These are phyloP conservation scores for Skeletonema costatum DNA, from an alignment of 108 stramenopile species.

Conservation along the genomic window DNA sequence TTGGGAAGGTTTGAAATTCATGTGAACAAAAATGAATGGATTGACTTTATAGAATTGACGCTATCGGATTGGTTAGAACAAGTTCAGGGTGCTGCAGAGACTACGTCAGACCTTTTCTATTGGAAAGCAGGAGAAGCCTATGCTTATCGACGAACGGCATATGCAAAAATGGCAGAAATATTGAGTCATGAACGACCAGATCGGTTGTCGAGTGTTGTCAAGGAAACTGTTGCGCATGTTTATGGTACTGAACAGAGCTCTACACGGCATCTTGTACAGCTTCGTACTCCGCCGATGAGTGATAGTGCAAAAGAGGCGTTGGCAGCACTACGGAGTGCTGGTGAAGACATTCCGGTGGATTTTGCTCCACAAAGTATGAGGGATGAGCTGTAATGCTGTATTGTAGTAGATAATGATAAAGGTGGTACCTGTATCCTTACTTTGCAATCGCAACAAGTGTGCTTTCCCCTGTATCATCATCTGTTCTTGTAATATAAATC, in stretches of 20 bases:
- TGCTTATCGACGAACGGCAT: slow-evolving; percentile 68
- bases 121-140: slow-evolving; percentile 82
- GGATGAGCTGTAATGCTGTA: background rate
- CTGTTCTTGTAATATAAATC: background rate
- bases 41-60: slow-evolving; percentile 74
- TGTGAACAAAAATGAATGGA: slow-evolving; percentile 66
- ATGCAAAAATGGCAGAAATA: slow-evolving; percentile 64
- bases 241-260: slow-evolving; percentile 51
- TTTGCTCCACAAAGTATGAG: slow-evolving; percentile 43
- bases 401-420: background rate
- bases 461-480: background rate
- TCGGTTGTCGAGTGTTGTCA: slow-evolving; percentile 36
- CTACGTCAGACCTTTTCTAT: slow-evolving; percentile 45
- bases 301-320: slow-evolving; percentile 50
- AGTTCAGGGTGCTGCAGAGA: slow-evolving; percentile 72
- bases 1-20: slow-evolving; percentile 66
- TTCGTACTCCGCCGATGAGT: slow-evolving; percentile 65
- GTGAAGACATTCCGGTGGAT: slow-evolving; percentile 59
- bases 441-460: background rate
- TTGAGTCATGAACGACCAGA: slow-evolving; percentile 50
- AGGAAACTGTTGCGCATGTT: slow-evolving; percentile 48
- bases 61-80: slow-evolving; percentile 85
- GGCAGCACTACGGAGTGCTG: slow-evolving; percentile 57
- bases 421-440: background rate
- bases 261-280: slow-evolving; percentile 66